Evolutionary conservation across 2,329 filamentous ascomycete genomes (phyloP), one percentile per base, ranked within the genome.

Genomic region (Emergomyces pasteurianus): DNA sequence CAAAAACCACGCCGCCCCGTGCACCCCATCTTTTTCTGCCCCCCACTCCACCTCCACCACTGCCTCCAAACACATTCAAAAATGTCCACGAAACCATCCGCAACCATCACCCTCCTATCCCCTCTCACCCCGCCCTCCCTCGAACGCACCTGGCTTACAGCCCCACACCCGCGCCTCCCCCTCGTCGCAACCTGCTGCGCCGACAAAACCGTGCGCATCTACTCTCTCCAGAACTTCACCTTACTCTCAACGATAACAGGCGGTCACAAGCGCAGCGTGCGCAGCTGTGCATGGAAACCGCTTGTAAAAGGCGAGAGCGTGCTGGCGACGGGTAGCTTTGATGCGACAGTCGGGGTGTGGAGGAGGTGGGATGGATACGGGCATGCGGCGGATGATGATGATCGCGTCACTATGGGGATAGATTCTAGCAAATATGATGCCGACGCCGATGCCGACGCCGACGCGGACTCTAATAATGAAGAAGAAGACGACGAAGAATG

Each of bases 281-380:
- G 94, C 60, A 85, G 85, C 57, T 85, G 86, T 23, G 86, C 90
- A 43, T 99, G 94, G 94, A 95, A 95, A 75, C 91, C 92, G 0
- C 81, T 81, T 63, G 75, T 83, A 50, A 77, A 81, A 16, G 81
- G 79, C 23, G 84, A 86, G 71, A 86, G 89, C 60, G 90, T 92
- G 52, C 82, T 97, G 18, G 92, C 92, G 5, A 96, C 92, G 0
- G 94, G 90, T 3, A 94, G 88, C 72, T 99, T 99, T 72, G 94
- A 99, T 74, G 87, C 90, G 18, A 95, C 89, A 1, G 92, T 92
- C 1, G 94, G 91, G 10, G 83, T 89, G 67, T 95, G 86, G 92
- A 86, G 83, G 65, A 85, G 82, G 75, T 83, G 84, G 66, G 80
- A 80, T 65, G 79, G 79, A 58, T 73, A 73, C 61, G 63, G 70